phyloP scores from a whole-genome alignment of 768 basidiomycete species.

The Pulveroboletus sp. region DNA sequence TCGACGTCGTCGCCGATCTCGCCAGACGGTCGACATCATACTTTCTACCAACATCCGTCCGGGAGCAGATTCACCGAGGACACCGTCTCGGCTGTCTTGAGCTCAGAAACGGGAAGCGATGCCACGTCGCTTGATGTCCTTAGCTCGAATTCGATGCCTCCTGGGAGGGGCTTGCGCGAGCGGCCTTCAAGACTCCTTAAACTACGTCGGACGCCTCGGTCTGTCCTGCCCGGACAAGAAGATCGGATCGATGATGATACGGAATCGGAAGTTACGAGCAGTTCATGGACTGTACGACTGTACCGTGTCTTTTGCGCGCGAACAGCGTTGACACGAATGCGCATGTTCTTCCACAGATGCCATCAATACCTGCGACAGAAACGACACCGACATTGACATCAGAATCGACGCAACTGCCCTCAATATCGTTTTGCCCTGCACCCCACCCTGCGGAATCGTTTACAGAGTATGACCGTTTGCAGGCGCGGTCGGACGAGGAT shows the following conservation, averaged over 20 bases:
- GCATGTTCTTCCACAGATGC: constrained; percentile 7
- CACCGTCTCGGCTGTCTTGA: constrained; percentile 21
- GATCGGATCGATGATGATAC: constrained; percentile 1
- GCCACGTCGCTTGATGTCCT: constrained; percentile 1
- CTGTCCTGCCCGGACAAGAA: neutral
- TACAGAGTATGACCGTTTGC: constrained; percentile 27
- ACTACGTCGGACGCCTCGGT: constrained; percentile 6
- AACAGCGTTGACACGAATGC: neutral
- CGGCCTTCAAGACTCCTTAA: constrained; percentile 20
- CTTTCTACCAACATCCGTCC: constrained; percentile 16
- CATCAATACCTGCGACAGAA: neutral
- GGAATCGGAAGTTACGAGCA: constrained; percentile 2
- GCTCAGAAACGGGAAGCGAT: constrained; percentile 26
- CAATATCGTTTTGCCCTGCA: constrained; percentile 24
- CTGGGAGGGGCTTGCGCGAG: constrained; percentile 5
- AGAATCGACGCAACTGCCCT: neutral
- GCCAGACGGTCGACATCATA: neutral
- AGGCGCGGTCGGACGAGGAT: constrained; percentile 18
- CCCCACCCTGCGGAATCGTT: constrained; percentile 27
- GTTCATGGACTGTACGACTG: constrained; percentile 18
- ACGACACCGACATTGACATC: neutral
- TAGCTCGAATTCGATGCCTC: neutral
- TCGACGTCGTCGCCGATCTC: constrained; percentile 15
- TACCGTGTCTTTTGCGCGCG: neutral
- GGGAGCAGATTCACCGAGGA: constrained; percentile 31